phyloP scores from a whole-genome alignment of 176 grass and related monocot species.

The Rhynchospora breviuscula region DNA sequence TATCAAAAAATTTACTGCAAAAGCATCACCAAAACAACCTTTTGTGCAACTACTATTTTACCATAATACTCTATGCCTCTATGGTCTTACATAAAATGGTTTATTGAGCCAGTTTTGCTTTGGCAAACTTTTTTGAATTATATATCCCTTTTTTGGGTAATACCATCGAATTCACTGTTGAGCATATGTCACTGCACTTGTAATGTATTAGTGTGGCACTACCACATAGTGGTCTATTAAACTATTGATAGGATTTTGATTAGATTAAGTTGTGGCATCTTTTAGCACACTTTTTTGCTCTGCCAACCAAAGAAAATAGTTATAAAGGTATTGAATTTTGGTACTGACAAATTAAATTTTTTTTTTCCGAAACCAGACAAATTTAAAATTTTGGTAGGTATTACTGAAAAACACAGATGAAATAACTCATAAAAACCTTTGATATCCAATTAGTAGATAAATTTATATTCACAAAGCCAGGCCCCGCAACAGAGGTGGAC shows the following conservation, averaged over 20 bases:
- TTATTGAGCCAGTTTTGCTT: neutral
- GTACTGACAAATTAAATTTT: neutral
- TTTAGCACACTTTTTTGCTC: constrained; percentile 17
- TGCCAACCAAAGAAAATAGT: neutral
- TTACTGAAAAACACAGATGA: neutral
- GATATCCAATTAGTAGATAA: constrained; percentile 79
- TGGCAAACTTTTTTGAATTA: neutral
- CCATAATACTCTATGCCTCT: neutral
- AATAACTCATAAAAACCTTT: constrained; percentile 45
- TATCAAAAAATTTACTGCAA: neutral
- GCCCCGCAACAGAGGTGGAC: constrained; percentile 86
- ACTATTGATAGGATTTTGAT: neutral
- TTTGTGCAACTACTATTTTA: neutral
- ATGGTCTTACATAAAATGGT: too few species aligned
- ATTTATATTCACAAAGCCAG: constrained; percentile 94
- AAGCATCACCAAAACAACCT: neutral
- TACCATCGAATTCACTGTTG: neutral
- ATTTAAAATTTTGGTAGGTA: neutral
- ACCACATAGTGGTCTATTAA: neutral
- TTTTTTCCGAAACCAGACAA: too few species aligned
- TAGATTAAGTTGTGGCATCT: neutral
- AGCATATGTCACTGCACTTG: neutral
- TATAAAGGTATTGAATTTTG: constrained; percentile 11
- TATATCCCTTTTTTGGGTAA: neutral
- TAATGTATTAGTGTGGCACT: neutral